Evolutionary conservation across 108 stramenopile species (phyloP).

Genomic region (Pseudonitzschia multiseries): DNA sequence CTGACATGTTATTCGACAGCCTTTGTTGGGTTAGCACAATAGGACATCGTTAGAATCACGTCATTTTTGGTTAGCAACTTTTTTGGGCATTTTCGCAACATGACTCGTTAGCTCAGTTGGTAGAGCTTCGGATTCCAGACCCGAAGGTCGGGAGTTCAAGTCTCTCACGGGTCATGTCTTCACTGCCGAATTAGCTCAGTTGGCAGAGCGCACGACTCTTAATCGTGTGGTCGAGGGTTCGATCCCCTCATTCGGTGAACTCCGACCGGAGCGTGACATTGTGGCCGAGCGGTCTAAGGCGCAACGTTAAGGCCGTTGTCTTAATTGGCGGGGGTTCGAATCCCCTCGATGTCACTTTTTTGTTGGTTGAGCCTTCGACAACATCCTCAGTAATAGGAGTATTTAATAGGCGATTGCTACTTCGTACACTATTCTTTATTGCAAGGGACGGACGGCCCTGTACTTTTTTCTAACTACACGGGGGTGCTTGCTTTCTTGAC

Average conservation of each 20-base stretch:
- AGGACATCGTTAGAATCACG: no score
- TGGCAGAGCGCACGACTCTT: conserved; percentile 95
- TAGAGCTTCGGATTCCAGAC: conserved; percentile 76
- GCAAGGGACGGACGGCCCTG: no score
- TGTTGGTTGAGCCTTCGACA: background rate
- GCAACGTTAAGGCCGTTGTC: conserved; percentile 61
- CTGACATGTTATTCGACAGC: no score
- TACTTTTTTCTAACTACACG: no score
- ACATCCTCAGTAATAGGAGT: no score
- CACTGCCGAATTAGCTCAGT: conserved; percentile 77
- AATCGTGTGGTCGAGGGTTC: conserved; percentile 95
- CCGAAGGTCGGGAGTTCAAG: conserved; percentile 80
- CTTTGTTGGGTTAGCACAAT: no score
- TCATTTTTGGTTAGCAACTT: no score
- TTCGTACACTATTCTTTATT: no score
- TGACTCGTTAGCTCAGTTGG: conserved; percentile 60
- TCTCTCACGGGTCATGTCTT: conserved; percentile 60
- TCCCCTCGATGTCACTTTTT: conserved; percentile 36
- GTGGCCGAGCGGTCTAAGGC: conserved; percentile 66
- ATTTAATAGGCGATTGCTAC: no score
- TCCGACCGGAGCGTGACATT: background rate
- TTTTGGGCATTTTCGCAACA: no score
- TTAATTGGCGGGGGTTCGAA: conserved; percentile 59
- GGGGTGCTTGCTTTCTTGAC: no score
- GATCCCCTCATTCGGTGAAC: conserved; percentile 42